A percentile compares a stretch with the other conserved stretches of the same genome.
phyloP scores from a whole-genome alignment of 1,139 yeast genomes.

The Petasospora fabianii region DNA sequence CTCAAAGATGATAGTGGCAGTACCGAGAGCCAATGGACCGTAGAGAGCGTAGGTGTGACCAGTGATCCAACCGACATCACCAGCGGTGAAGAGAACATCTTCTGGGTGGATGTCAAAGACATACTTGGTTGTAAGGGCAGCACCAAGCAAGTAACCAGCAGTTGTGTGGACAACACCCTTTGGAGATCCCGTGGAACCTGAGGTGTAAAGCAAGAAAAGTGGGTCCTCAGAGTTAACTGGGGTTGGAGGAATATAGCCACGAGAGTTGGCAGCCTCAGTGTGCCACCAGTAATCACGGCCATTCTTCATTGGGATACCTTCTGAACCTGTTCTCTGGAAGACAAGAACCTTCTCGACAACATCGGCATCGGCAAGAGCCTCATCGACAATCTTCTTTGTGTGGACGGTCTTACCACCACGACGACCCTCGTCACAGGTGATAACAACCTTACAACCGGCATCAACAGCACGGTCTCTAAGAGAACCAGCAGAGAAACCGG shows the following conservation, averaged over 20 bases:
- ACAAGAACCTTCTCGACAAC: slow-evolving; percentile 80
- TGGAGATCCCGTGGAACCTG: slow-evolving; percentile 97
- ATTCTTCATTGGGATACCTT: slow-evolving; percentile 58
- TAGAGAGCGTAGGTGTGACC: slow-evolving; percentile 96
- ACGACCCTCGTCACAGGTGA: slow-evolving; percentile 94
- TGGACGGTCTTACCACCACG: slow-evolving; percentile 94
- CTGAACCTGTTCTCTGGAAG: slow-evolving; percentile 78
- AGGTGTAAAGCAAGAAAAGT: slow-evolving; percentile 83
- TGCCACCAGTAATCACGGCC: slow-evolving; percentile 97
- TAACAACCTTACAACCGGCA: slow-evolving; percentile 83
- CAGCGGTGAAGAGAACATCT: slow-evolving; percentile 92
- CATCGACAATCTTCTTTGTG: slow-evolving; percentile 93
- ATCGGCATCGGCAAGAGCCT: slow-evolving; percentile 78
- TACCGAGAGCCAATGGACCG: slow-evolving; percentile 88
- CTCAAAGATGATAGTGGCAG: slow-evolving; percentile 89
- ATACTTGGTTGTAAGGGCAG: slow-evolving; percentile 90
- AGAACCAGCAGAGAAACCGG: slow-evolving; percentile 95
- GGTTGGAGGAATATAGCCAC: slow-evolving; percentile 83
- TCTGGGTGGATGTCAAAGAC: slow-evolving; percentile 88
- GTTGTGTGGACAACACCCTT: slow-evolving; percentile 97
- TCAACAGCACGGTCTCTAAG: slow-evolving; percentile 86
- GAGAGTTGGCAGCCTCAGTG: slow-evolving; percentile 74
- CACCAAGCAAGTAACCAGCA: slow-evolving; percentile 92
- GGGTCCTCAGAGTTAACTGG: slow-evolving; percentile 92
- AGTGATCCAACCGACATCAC: slow-evolving; percentile 99